A percentile compares a stretch with the other conserved stretches of the same genome.
phyloP scores from a whole-genome alignment of 805 yeast genomes.

The Myxozyma kluyveri region DNA sequence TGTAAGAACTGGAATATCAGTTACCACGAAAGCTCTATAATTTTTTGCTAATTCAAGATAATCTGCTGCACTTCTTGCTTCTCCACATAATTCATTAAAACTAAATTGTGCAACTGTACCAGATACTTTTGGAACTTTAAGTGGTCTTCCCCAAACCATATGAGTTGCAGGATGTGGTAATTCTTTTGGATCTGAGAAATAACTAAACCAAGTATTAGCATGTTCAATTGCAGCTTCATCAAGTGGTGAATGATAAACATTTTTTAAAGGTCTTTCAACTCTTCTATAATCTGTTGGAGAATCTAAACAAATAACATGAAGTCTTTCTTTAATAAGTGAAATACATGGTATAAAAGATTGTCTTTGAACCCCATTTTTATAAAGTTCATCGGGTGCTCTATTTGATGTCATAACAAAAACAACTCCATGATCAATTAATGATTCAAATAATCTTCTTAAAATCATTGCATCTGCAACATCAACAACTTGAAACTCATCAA shows the following conservation, averaged over 20 bases:
- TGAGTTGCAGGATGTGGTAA: constrained; percentile 37
- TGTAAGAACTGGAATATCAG: constrained; percentile 87
- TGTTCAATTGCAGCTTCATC: constrained; percentile 60
- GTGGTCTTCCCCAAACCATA: constrained; percentile 84
- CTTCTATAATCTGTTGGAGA: constrained; percentile 94
- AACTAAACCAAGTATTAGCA: constrained; percentile 71
- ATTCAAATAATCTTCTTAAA: constrained; percentile 69
- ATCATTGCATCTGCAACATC: constrained; percentile 99
- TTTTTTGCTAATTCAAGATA: constrained; percentile 76
- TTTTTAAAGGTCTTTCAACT: constrained; percentile 75
- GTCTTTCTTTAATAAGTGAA: constrained; percentile 65
- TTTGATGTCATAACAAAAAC: constrained; percentile 91
- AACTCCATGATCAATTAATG: constrained; percentile 65
- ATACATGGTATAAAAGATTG: constrained; percentile 91
- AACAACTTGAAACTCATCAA: constrained; percentile 96
- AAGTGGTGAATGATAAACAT: constrained; percentile 73
- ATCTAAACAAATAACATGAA: constrained; percentile 74
- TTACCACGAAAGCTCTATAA: constrained; percentile 76
- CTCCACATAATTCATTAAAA: constrained; percentile 81
- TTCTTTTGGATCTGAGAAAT: constrained; percentile 54
- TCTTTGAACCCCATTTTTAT: constrained; percentile 91
- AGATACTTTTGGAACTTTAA: constrained; percentile 70
- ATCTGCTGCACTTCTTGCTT: constrained; percentile 90
- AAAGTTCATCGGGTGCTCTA: constrained; percentile 90
- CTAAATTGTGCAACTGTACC: constrained; percentile 86